Conservation (phyloP, 2,329 filamentous ascomycete genomes). For the Ceratocystis ficicola region DNA sequence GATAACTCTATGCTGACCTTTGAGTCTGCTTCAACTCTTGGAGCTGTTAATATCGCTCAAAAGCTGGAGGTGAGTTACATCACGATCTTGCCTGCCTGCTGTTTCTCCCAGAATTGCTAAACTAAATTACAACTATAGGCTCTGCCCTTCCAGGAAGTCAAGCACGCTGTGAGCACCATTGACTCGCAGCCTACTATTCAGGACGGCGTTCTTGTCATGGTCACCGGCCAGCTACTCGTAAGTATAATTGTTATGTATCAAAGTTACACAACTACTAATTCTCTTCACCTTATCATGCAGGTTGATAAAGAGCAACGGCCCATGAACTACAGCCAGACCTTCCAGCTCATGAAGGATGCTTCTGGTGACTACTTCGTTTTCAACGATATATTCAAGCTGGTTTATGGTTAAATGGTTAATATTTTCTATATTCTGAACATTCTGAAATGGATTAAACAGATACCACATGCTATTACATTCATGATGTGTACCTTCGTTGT, state of each 20-base stretch:
- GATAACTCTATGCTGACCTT: constrained; percentile 88
- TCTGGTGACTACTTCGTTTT: constrained; percentile 66
- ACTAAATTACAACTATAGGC: constrained; percentile 36
- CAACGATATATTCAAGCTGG: constrained; percentile 91
- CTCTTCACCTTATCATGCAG: constrained; percentile 34
- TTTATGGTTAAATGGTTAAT: constrained; percentile 45
- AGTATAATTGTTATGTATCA: constrained; percentile 27
- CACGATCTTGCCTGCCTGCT: constrained; percentile 12
- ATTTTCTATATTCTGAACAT: not conserved
- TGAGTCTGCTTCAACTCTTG: constrained; percentile 57
- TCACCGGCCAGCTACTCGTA: constrained; percentile 78
- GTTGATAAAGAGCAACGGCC: constrained; percentile 75
- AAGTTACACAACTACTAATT: not conserved
- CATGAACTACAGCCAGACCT: constrained; percentile 83
- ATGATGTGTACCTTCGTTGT: no score
- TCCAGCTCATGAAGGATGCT: constrained; percentile 64
- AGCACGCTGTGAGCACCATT: constrained; percentile 62
- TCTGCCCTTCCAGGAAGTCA: constrained; percentile 70
- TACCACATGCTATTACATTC: not conserved
- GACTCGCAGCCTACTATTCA: constrained; percentile 65
- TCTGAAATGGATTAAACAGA: not conserved
- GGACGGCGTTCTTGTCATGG: constrained; percentile 69
- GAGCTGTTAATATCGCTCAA: constrained; percentile 54
- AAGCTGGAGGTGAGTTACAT: constrained; percentile 59
- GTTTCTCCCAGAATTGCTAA: constrained; percentile 10